Percentiles rank a stretch among this genome's conserved stretches.
Evolutionary conservation across 257 asterid genomes (phyloP).

Genomic region (Scutellaria baicalensis): DNA sequence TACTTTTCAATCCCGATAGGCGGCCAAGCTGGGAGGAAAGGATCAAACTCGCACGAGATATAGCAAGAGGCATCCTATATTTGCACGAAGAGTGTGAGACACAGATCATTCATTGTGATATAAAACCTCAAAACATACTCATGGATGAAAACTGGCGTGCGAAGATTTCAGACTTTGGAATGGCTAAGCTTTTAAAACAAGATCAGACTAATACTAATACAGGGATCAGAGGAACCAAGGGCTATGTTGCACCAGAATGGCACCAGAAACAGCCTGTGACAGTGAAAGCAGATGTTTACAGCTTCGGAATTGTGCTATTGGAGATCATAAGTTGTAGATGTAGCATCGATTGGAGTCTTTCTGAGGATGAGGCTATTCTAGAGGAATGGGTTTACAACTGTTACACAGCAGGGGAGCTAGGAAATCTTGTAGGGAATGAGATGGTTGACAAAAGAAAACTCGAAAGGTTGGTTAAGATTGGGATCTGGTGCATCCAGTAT

Average conservation of each 20-base stretch:
- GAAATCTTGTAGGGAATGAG: constrained; percentile 22
- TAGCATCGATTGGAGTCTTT: constrained; percentile 22
- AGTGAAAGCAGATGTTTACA: constrained; percentile 49
- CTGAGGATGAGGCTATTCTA: constrained; percentile 37
- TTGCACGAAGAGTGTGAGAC: constrained; percentile 54
- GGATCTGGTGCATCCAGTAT: constrained; percentile 54
- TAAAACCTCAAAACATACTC: constrained; percentile 57
- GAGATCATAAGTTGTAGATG: constrained; percentile 39
- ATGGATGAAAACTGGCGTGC: constrained; percentile 35
- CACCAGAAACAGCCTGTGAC: constrained; percentile 34
- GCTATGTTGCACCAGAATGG: constrained; percentile 59
- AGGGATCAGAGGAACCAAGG: constrained; percentile 41
- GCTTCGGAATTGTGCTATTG: constrained; percentile 47
- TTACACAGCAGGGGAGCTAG: constrained; percentile 18
- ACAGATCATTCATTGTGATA: constrained; percentile 57
- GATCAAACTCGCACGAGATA: constrained; percentile 23
- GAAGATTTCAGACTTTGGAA: constrained; percentile 49
- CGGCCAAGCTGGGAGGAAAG: constrained; percentile 33
- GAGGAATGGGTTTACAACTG: constrained; percentile 38
- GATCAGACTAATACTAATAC: constrained; percentile 46
- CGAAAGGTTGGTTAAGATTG: constrained; percentile 37
- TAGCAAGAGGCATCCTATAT: constrained; percentile 48
- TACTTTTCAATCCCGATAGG: constrained; percentile 17
- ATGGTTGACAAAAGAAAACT: constrained; percentile 21
- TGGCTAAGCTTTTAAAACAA: constrained; percentile 45